phyloP scores from a whole-genome alignment of 139 green algal genomes.

The Auxenochlorella protothecoides region DNA sequence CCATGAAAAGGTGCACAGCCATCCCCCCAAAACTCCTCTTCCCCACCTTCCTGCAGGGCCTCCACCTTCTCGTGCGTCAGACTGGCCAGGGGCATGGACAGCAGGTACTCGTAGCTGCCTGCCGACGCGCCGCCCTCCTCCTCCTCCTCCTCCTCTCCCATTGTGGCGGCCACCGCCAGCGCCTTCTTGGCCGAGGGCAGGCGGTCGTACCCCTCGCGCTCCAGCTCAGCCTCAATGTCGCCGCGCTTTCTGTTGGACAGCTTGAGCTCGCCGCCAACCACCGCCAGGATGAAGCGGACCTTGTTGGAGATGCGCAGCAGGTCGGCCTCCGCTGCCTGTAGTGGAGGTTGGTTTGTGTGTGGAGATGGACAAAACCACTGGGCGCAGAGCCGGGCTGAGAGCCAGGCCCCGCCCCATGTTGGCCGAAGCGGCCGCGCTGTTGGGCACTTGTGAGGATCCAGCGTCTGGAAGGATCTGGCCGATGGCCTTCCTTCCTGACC shows the following conservation, averaged over 20 bases:
- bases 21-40: background rate
- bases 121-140: slow-evolving; percentile 13
- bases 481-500: background rate
- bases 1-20: background rate
- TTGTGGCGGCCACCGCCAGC: background rate
- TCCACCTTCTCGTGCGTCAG: slow-evolving; percentile 90
- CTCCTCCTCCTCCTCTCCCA: slow-evolving; percentile 27
- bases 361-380: no score
- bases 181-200: slow-evolving; percentile 40
- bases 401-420: no score
- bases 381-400: no score
- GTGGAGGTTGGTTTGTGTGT: no score
- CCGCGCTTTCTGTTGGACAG: slow-evolving; percentile 75
- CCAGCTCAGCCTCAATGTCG: slow-evolving; percentile 78
- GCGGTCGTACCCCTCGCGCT: slow-evolving; percentile 60
- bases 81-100: slow-evolving; percentile 88
- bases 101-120: slow-evolving; percentile 88
- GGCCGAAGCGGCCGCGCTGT: background rate
- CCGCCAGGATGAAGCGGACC: slow-evolving; percentile 87
- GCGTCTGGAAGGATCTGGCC: background rate
- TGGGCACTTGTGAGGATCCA: background rate
- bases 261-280: slow-evolving; percentile 73
- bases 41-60: slow-evolving; percentile 5
- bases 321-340: slow-evolving; percentile 57
- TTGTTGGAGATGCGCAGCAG: slow-evolving; percentile 74